Evolutionary conservation across 73 alveolate species (phyloP), one percentile per base, ranked within the genome.

Genomic region (Symbiodinium pilosum): DNA sequence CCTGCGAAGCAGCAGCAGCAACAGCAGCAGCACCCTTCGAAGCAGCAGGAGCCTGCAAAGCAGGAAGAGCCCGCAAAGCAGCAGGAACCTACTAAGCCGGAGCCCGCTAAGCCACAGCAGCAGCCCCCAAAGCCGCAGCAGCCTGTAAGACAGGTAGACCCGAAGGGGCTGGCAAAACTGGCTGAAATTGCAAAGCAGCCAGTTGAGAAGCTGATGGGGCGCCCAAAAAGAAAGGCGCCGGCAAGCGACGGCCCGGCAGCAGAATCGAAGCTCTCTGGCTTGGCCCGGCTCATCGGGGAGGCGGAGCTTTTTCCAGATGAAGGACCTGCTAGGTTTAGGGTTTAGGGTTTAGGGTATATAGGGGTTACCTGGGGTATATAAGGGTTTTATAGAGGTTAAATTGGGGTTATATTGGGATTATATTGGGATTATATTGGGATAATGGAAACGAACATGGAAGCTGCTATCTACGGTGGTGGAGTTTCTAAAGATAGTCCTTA

Each of bases 301-400:
- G 81, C 81, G 81, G 81, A 64, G 14, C 24, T 64, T 64, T 64
- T 64, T 38, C 81, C 81, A n/a, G 81, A 64, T 64, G 81, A 64
- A 64, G 81, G 81, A 64, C 81, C 39, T 30, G n/a, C 32, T 16
- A 8, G 73, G 32, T 54, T 30, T 30, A 54, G 30, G n/a, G n/a
- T n/a, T n/a, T n/a, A n/a, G n/a, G n/a, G n/a, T n/a, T n/a, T n/a
- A n/a, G n/a, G n/a, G n/a, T n/a, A n/a, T n/a, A n/a, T n/a, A n/a
- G n/a, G n/a, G n/a, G n/a, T n/a, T n/a, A n/a, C n/a, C n/a, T n/a
- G n/a, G n/a, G n/a, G n/a, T n/a, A n/a, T n/a, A n/a, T n/a, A n/a
- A n/a, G n/a, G n/a, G n/a, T n/a, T n/a, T n/a, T n/a, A n/a, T n/a
- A n/a, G n/a, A n/a, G n/a, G n/a, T n/a, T n/a, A n/a, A n/a, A n/a